Conservation (phyloP, 345 rosid genomes). For the Eutrema heterophyllum region DNA sequence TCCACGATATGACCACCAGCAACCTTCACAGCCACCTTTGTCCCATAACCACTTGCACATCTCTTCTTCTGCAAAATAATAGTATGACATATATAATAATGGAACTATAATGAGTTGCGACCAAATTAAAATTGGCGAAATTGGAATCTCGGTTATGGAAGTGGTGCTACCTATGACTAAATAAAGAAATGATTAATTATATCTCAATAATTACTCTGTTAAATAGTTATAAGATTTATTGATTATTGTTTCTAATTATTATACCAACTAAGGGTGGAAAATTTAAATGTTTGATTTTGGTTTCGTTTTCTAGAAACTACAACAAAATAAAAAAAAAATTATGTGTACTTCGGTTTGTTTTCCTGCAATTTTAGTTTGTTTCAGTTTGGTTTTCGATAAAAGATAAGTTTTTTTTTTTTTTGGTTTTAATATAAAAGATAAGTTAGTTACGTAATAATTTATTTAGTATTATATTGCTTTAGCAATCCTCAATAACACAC, state of each 20-base stretch:
- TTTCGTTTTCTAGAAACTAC: neutral
- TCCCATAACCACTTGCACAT: conserved; percentile 43
- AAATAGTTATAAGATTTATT: no score
- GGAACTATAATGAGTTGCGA: neutral
- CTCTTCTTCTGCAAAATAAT: conserved; percentile 35
- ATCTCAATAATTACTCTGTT: neutral
- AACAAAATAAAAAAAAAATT: no score
- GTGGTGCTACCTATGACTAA: neutral
- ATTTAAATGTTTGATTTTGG: neutral
- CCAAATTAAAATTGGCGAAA: neutral
- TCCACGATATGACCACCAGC: conserved; percentile 44
- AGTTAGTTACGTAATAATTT: no score
- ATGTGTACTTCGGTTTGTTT: no score
- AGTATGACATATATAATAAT: neutral
- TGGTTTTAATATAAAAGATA: no score
- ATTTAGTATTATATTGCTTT: no score
- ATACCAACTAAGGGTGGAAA: neutral
- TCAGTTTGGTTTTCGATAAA: no score
- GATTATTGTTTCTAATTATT: no score
- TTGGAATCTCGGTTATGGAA: neutral
- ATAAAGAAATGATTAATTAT: neutral
- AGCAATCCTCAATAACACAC: no score
- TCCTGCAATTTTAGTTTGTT: no score
- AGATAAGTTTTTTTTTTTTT: no score
- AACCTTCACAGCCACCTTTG: conserved; percentile 43